Conservation (phyloP, 2,329 filamentous ascomycete species). For the Aspergillus transmontanensis region DNA sequence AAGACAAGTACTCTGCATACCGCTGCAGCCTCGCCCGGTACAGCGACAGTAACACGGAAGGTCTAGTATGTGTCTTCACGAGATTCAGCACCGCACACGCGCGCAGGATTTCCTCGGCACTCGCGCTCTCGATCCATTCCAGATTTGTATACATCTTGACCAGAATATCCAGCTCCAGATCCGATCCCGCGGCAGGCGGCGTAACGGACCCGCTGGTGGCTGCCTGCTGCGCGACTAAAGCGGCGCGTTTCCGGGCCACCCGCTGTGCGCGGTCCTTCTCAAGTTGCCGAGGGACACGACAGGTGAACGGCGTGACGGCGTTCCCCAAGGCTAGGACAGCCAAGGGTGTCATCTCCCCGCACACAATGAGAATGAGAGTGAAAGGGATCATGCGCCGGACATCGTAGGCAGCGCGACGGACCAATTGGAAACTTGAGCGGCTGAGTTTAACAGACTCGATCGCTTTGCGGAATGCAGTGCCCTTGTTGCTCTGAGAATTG, state of each 20-base stretch:
- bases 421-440: constrained; percentile 71
- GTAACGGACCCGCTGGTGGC: constrained; percentile 17
- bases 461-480: constrained; percentile 17
- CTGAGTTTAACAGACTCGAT: constrained; percentile 43
- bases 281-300: constrained; percentile 78
- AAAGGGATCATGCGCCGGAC: constrained; percentile 78
- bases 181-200: constrained; percentile 17
- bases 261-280: constrained; percentile 55
- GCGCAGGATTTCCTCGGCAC: constrained; percentile 29
- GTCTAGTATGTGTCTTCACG: constrained; percentile 40
- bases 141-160: constrained; percentile 24
- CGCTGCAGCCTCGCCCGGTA: constrained; percentile 57
- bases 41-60: constrained; percentile 47
- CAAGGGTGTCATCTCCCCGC: constrained; percentile 84
- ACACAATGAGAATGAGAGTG: constrained; percentile 70
- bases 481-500: neutral
- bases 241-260: constrained; percentile 47
- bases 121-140: constrained; percentile 24
- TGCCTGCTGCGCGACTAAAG: constrained; percentile 28
- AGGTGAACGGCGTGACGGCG: constrained; percentile 74
- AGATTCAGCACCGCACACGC: constrained; percentile 40
- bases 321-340: constrained; percentile 71
- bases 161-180: constrained; percentile 35
- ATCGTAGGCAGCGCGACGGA: constrained; percentile 70
- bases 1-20: constrained; percentile 64